Evolutionary conservation across 1,139 yeast genomes (phyloP).

Genomic region (Tardiomyces digboiensis): DNA sequence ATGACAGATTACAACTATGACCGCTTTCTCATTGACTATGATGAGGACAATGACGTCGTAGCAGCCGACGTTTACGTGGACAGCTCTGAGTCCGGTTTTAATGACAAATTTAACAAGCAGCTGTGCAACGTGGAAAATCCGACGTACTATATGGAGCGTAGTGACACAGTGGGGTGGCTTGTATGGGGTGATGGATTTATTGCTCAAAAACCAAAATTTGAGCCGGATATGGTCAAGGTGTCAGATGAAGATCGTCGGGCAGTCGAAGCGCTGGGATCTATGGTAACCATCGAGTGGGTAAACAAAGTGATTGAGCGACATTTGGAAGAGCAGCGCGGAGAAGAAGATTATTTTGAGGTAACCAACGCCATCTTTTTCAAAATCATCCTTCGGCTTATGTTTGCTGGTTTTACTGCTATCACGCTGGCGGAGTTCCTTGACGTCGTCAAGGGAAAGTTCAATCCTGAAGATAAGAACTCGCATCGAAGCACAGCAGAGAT

Average conservation of each 20-base stretch:
- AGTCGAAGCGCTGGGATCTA: conserved; percentile 35
- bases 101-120: conserved; percentile 29
- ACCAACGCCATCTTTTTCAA: conserved; percentile 18
- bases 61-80: conserved; percentile 35
- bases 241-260: conserved; percentile 32
- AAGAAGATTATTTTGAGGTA: conserved; percentile 25
- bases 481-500: conserved; percentile 33
- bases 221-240: conserved; percentile 27
- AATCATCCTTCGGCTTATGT: conserved; percentile 16
- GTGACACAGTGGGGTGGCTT: conserved; percentile 49
- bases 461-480: conserved; percentile 25
- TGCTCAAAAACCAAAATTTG: conserved; percentile 33
- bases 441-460: conserved; percentile 12
- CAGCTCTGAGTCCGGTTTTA: conserved; percentile 33
- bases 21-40: conserved; percentile 13
- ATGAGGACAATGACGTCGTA: conserved; percentile 33
- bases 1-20: conserved; percentile 42
- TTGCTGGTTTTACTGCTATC: conserved; percentile 13
- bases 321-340: conserved; percentile 23
- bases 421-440: conserved; percentile 15
- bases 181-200: conserved; percentile 60
- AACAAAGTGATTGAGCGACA: conserved; percentile 38
- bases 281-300: conserved; percentile 53
- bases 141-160: neutral
- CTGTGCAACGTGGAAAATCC: neutral